Evolutionary conservation across 2,329 filamentous ascomycete genomes (phyloP).

Genomic region (Cercospora zeae-maydis): DNA sequence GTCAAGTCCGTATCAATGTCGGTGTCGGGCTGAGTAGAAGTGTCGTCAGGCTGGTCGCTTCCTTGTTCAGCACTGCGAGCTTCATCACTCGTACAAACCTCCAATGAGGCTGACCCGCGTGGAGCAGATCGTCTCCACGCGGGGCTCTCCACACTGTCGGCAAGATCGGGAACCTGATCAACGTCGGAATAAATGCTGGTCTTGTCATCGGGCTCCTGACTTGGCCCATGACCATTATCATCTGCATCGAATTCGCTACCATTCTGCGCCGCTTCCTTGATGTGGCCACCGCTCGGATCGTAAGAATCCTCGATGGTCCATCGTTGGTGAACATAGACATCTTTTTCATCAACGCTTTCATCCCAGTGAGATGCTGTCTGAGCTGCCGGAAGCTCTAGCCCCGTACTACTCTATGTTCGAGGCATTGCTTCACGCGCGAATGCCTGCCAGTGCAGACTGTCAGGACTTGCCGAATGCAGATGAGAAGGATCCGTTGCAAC

Average conservation of each 20-base stretch:
- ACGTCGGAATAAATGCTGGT: background rate
- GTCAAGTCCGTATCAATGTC: background rate
- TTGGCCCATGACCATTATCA: background rate
- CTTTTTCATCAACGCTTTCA: background rate
- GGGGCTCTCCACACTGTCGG: background rate
- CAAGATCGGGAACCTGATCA: background rate
- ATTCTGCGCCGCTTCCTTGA: background rate
- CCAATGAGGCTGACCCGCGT: background rate
- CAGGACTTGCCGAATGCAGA: background rate
- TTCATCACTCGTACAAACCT: background rate
- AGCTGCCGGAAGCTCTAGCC: slow-evolving; percentile 8
- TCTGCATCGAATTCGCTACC: background rate
- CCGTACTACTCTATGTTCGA: slow-evolving; percentile 8
- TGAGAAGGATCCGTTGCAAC: slow-evolving; percentile 3
- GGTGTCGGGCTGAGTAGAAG: background rate
- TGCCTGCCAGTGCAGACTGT: background rate
- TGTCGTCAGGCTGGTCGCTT: background rate
- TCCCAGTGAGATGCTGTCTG: background rate
- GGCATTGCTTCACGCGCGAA: background rate
- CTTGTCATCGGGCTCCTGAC: background rate
- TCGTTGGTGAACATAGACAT: slow-evolving; percentile 10
- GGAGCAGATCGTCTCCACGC: background rate
- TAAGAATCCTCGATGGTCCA: slow-evolving; percentile 9
- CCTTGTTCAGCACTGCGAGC: background rate
- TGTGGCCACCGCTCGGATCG: background rate